Conservation (phyloP, 1,139 yeast genomes). For the Lodderomyces pseudojiufengensis region DNA sequence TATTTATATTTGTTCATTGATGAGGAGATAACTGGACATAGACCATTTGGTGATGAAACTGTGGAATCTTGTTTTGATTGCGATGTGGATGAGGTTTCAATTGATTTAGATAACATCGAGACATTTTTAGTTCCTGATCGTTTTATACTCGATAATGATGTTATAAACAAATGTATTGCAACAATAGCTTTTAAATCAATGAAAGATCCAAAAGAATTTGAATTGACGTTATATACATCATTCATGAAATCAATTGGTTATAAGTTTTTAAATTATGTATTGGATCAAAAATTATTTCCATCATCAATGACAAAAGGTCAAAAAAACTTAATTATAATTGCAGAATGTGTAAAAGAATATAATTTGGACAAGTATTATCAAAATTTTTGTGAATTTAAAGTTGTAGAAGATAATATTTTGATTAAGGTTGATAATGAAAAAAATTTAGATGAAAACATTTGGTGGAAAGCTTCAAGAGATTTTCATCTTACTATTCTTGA, state of each 20-base stretch:
- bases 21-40: conserved; percentile 5
- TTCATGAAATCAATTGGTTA: conserved; percentile 42
- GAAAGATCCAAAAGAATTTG: conserved; percentile 18
- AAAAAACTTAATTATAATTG: conserved; percentile 22
- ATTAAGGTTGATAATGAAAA: conserved; percentile 14
- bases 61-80: conserved; percentile 22
- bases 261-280: conserved; percentile 25
- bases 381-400: conserved; percentile 35
- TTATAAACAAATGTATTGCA: background rate
- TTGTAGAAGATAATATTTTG: conserved; percentile 18
- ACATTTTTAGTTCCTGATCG: background rate
- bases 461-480: conserved; percentile 20
- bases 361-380: conserved; percentile 43
- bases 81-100: conserved; percentile 24
- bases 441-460: conserved; percentile 12
- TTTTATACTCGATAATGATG: background rate
- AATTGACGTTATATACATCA: conserved; percentile 53
- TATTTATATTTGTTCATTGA: conserved; percentile 23
- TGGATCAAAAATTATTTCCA: conserved; percentile 12
- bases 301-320: conserved; percentile 2
- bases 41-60: conserved; percentile 21
- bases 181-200: background rate
- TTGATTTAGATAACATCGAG: too few relatives aligned
- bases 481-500: conserved; percentile 7
- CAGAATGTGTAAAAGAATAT: conserved; percentile 50